These are phyloP conservation scores for Yarrowia sp. DNA, from an alignment of 805 yeast genomes.

Conservation along the genomic window DNA sequence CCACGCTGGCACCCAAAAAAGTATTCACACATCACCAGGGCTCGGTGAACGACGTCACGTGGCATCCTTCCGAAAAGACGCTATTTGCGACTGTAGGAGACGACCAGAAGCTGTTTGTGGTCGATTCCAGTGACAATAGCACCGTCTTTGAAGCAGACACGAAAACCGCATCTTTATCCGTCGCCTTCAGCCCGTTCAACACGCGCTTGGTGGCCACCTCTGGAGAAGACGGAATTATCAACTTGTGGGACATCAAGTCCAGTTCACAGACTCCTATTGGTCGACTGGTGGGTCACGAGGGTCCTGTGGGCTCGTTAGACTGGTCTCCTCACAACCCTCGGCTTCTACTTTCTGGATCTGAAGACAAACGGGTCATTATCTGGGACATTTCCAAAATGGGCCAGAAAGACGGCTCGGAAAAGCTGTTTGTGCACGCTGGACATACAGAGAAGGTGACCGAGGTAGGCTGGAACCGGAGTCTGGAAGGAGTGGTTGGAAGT, in stretches of 20 bases:
- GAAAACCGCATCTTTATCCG: slow-evolving; percentile 48
- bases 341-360: slow-evolving; percentile 68
- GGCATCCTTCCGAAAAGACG: slow-evolving; percentile 68
- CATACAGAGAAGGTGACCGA: slow-evolving; percentile 89
- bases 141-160: slow-evolving; percentile 34
- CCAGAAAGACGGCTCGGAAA: slow-evolving; percentile 39
- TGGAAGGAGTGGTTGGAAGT: slow-evolving; percentile 72
- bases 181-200: slow-evolving; percentile 66
- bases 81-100: slow-evolving; percentile 75
- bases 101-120: slow-evolving; percentile 57
- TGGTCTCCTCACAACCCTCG: slow-evolving; percentile 71
- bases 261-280: slow-evolving; percentile 48
- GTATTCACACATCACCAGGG: slow-evolving; percentile 50
- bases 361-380: slow-evolving; percentile 58
- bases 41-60: slow-evolving; percentile 76
- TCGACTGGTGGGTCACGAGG: slow-evolving; percentile 55
- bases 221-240: slow-evolving; percentile 61
- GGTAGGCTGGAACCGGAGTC: slow-evolving; percentile 79
- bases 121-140: slow-evolving; percentile 58
- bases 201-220: slow-evolving; percentile 71
- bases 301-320: slow-evolving; percentile 66
- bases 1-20: slow-evolving; percentile 45
- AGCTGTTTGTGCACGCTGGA: slow-evolving; percentile 78
- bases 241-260: slow-evolving; percentile 71
- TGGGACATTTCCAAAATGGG: slow-evolving; percentile 49